A percentile compares a stretch with the other conserved stretches of the same genome.
Conservation (phyloP, 768 basidiomycete genomes). For the Kwoniella mangroviensis region DNA sequence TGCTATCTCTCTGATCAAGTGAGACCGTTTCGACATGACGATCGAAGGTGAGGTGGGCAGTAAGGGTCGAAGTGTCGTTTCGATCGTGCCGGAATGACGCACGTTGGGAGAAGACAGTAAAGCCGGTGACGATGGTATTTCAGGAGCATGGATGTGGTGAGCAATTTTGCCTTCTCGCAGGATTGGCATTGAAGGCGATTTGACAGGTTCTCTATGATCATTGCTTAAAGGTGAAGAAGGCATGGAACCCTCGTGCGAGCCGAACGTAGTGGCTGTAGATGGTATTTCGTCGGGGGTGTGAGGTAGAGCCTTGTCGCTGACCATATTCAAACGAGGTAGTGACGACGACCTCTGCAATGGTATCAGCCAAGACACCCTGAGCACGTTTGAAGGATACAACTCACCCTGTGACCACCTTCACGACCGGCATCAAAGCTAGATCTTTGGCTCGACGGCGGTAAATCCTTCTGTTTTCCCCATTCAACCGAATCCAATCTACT, state of each 20-base stretch:
- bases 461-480: constrained; percentile 25
- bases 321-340: constrained; percentile 19
- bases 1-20: constrained; percentile 57
- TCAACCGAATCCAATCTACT: constrained; percentile 24
- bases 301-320: constrained; percentile 23
- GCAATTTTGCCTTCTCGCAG: constrained; percentile 6
- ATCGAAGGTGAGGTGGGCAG: constrained; percentile 21
- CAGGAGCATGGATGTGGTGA: background rate
- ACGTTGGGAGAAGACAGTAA: background rate
- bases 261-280: constrained; percentile 12
- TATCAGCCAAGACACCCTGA: background rate
- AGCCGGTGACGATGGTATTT: background rate
- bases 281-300: constrained; percentile 11
- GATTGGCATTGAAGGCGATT: constrained; percentile 23
- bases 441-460: constrained; percentile 2
- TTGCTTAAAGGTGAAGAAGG: constrained; percentile 3
- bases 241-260: constrained; percentile 2
- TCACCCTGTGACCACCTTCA: constrained; percentile 17
- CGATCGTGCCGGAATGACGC: background rate
- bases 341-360: constrained; percentile 15
- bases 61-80: constrained; percentile 23
- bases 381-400: background rate
- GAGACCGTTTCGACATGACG: constrained; percentile 51
- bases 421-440: background rate
- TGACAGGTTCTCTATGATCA: constrained; percentile 13